Evolutionary conservation across 352 stramenopile species (phyloP), one percentile per base, ranked within the genome.

Genomic region (Paralagenidium karlingii): DNA sequence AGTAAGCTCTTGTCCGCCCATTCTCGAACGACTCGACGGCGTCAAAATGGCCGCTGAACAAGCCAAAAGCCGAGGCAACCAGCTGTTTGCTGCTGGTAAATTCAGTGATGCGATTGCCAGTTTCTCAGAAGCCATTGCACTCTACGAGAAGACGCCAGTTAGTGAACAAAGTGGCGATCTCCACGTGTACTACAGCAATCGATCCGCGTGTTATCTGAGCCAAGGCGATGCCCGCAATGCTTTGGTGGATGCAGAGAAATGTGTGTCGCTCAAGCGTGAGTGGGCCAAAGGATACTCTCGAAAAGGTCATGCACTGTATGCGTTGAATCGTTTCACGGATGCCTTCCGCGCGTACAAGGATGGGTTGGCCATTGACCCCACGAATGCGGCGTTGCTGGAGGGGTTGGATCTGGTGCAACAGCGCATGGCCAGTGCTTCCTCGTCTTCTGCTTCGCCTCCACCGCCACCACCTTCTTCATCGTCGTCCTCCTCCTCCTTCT

Each of bases 281-380:
- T 95, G 79, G 79, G 49, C 73, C 44, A 94, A 93, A 54, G 82
- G 82, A 25, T 94, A 88, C 53, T 90, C 75, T 25, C 76, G 82
- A 41, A 71, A 80, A n/a, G 81, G 76, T 16, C 66, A 73, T 2
- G 79, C 82, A 38, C 58, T 91, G 21, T 81, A 76, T 46, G 45
- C 60, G 36, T 53, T 88, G 16, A 61, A 60, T 0, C 73, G 71
- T 38, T 87, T 71, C 38, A 37, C 65, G 1, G 76, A 92, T 31
- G 76, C 76, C 12, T 82, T 69, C 46, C 63, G 64, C 40, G 75
- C 79, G 34, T 92, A 90, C 60, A 64, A 81, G 54, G 73, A 84
- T 27, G 79, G 79, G 1, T 54, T 92, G 30, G 57, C 53, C 38
- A 48, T 74, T 10, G 73, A 89, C 11, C 47, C 59, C 3, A 52